Evolutionary conservation across 2,329 filamentous ascomycete genomes (phyloP).

Genomic region (Thelonectria blattea): DNA sequence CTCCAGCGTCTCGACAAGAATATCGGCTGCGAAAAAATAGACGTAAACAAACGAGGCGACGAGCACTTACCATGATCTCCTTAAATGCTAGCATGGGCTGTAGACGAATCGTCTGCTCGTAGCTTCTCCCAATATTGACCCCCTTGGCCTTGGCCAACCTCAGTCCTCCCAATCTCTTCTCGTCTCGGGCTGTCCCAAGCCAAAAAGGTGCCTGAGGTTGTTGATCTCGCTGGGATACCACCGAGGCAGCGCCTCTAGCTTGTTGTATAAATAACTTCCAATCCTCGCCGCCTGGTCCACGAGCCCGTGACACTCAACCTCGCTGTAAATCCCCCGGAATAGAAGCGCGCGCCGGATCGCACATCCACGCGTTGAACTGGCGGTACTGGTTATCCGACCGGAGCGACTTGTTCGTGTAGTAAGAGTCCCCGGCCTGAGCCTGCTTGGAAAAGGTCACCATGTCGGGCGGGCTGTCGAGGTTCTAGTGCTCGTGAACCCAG

Average conservation of each 20-base stretch:
- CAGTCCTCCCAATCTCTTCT: constrained; percentile 80
- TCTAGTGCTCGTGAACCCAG: constrained; percentile 97
- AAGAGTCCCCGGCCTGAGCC: constrained; percentile 84
- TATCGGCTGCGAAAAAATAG: constrained; percentile 61
- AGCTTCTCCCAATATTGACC: constrained; percentile 84
- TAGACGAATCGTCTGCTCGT: constrained; percentile 75
- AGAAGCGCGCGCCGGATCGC: constrained; percentile 84
- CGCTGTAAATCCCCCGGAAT: constrained; percentile 82
- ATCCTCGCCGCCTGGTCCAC: constrained; percentile 77
- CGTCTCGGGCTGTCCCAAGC: constrained; percentile 83
- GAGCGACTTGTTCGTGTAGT: constrained; percentile 83
- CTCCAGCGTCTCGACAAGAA: constrained; percentile 78
- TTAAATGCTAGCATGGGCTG: constrained; percentile 91
- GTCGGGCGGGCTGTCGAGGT: constrained; percentile 77
- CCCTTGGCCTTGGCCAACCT: constrained; percentile 77
- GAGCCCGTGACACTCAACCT: constrained; percentile 75
- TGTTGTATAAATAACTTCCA: constrained; percentile 76
- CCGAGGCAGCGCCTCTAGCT: constrained; percentile 68
- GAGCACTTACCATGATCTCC: constrained; percentile 64
- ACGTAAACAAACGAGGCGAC: not conserved
- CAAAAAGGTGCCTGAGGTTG: constrained; percentile 88
- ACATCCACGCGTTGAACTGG: constrained; percentile 98
- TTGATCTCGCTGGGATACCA: constrained; percentile 77
- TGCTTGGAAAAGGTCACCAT: constrained; percentile 96
- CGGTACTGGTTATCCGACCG: constrained; percentile 92